Evolutionary conservation across 1,284 basidiomycete genomes (phyloP), one percentile per base, ranked within the genome.

Genomic region (Amylostereum chailletii): DNA sequence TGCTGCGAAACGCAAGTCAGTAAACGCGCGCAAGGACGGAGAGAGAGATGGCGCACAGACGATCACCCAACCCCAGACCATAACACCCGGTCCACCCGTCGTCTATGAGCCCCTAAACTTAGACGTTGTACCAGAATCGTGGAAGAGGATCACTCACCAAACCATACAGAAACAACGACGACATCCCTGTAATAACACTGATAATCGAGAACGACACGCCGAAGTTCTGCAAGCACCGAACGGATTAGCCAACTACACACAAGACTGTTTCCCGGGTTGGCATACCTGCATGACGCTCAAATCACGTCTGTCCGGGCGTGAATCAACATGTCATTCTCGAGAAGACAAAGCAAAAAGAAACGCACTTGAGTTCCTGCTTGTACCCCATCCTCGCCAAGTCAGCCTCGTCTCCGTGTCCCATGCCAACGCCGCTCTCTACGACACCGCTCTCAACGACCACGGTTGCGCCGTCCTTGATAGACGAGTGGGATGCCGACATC

Each of bases 191-290:
- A 46, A 84, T 83, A 41, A 85, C 73, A 42, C 79, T 82, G 51
- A 88, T 86, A 62, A 88, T 83, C 9, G 80, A 83, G 65, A 88
- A 88, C 1, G 82, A 84, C 19, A 85, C 76, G 27, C 85, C 85
- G 57, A 88, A 87, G 62, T 84, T 86, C 81, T 85, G 49, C 34
- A 49, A 46, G 1, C 3, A 7, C 8, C 36, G 10, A 42, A 40
- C 33, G 45, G 27, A 40, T 49, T 50, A 52, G 42, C 38, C n/a
- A 50, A 45, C 47, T 37, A 52, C 46, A 46, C 6, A 34, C 30
- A 49, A 41, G 42, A 38, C 33, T 49, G 32, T 10, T 44, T 42
- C 38, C 36, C 27, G 53, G 33, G 65, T n/a, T 6, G 29, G 39
- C 70, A 47, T 49, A 77, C 81, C 68, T 85, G 81, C 53, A 84